Evolutionary conservation across 805 yeast species (phyloP).

Genomic region (Lipomyces starkeyi): DNA sequence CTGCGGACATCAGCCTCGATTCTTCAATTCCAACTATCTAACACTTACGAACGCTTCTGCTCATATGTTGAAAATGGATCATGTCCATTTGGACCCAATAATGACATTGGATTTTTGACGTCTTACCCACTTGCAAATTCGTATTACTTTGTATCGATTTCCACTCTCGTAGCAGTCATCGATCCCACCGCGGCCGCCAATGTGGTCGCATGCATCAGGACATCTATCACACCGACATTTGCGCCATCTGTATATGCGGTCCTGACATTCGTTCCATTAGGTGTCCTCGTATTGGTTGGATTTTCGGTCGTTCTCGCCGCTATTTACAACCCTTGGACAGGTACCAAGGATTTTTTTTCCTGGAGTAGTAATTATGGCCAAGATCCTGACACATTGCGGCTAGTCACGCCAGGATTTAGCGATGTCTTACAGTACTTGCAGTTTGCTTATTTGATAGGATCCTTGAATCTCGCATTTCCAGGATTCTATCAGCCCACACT

Average conservation of each 20-base stretch:
- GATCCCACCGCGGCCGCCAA: conserved; percentile 40
- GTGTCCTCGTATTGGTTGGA: conserved; percentile 45
- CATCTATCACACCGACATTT: conserved; percentile 58
- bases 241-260: conserved; percentile 50
- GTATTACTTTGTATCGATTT: conserved; percentile 38
- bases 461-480: conserved; percentile 60
- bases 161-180: conserved; percentile 41
- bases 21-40: conserved; percentile 37
- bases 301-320: conserved; percentile 48
- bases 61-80: conserved; percentile 27
- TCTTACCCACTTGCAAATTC: conserved; percentile 5
- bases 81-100: conserved; percentile 43
- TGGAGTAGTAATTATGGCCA: conserved; percentile 65
- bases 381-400: conserved; percentile 58
- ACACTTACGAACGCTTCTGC: conserved; percentile 42
- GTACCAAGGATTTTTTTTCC: conserved; percentile 56
- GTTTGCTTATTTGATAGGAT: conserved; percentile 63
- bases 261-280: conserved; percentile 50
- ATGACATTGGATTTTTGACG: conserved; percentile 24
- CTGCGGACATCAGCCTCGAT: conserved; percentile 38
- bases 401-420: conserved; percentile 57
- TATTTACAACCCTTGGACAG: conserved; percentile 63
- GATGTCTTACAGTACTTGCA: conserved; percentile 62
- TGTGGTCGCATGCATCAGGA: conserved; percentile 55
- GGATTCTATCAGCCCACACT: conserved; percentile 65